Percentiles rank a stretch among this genome's conserved stretches.
These are phyloP conservation scores for Lactarius sp. DNA, from an alignment of 768 basidiomycete genomes.

Conservation along the genomic window DNA sequence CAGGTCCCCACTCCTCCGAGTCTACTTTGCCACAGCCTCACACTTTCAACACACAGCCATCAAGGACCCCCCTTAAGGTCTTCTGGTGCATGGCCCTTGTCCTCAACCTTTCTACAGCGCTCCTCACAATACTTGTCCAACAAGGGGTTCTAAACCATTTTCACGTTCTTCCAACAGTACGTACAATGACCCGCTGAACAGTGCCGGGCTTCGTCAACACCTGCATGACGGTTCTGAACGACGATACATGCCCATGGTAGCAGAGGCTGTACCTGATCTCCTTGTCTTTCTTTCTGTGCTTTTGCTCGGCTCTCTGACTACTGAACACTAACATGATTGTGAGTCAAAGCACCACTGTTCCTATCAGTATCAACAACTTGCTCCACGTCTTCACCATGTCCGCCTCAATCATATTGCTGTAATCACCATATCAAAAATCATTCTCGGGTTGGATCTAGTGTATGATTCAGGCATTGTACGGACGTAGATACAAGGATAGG, in stretches of 20 bases:
- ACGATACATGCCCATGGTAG: background rate
- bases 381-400: conserved; percentile 19
- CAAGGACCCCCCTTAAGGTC: conserved; percentile 31
- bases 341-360: background rate
- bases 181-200: background rate
- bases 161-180: background rate
- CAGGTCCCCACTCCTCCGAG: background rate
- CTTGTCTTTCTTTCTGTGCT: background rate
- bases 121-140: background rate
- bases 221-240: background rate
- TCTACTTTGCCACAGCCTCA: background rate
- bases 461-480: background rate
- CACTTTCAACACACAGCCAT: no score
- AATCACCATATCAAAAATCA: conserved; percentile 17
- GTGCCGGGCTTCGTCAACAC: background rate
- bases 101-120: background rate
- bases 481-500: conserved; percentile 1
- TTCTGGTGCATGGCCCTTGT: background rate
- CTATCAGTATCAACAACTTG: background rate
- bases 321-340: conserved; percentile 24
- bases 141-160: background rate
- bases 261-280: background rate
- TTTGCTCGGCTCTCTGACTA: conserved; percentile 30
- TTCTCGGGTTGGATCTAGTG: conserved; percentile 14
- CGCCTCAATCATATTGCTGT: conserved; percentile 6